Evolutionary conservation across 306 rosid genomes (phyloP).

Genomic region (Trifolium subterraneum): DNA sequence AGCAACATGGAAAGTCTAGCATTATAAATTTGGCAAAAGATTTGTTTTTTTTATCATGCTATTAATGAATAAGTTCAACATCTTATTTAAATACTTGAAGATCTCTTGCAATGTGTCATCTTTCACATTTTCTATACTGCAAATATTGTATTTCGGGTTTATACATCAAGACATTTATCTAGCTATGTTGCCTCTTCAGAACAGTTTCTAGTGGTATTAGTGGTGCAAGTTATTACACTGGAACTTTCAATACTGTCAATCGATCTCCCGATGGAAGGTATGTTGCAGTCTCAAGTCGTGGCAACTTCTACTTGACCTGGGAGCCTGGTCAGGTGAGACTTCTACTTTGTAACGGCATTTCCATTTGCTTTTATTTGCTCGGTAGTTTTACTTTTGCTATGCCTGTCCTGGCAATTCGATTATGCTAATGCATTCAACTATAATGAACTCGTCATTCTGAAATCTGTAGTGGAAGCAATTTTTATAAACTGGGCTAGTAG

Average conservation of each 20-base stretch:
- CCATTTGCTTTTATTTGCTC: slow-evolving; percentile 28
- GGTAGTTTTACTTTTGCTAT: slow-evolving; percentile 22
- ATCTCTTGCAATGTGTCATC: slow-evolving; percentile 12
- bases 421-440: slow-evolving; percentile 12
- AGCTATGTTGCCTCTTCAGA: slow-evolving; percentile 67
- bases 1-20: neutral
- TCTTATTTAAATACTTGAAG: slow-evolving; percentile 1
- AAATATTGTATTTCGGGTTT: slow-evolving; percentile 18
- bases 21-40: neutral
- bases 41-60: neutral
- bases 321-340: slow-evolving; percentile 94
- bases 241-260: slow-evolving; percentile 89
- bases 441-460: slow-evolving; percentile 18
- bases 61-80: neutral
- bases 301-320: slow-evolving; percentile 97
- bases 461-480: slow-evolving; percentile 16
- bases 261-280: slow-evolving; percentile 94
- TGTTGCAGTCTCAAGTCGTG: slow-evolving; percentile 98
- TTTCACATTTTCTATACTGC: slow-evolving; percentile 15
- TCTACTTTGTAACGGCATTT: slow-evolving; percentile 32
- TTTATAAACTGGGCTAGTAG: neutral
- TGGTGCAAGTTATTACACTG: slow-evolving; percentile 96
- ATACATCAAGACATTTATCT: slow-evolving; percentile 47
- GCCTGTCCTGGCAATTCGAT: slow-evolving; percentile 27
- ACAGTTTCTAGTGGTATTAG: slow-evolving; percentile 99